Evolutionary conservation across 495 filamentous ascomycete genomes (phyloP), one percentile per base, ranked within the genome.

Genomic region (Talaromyces wortmannii): DNA sequence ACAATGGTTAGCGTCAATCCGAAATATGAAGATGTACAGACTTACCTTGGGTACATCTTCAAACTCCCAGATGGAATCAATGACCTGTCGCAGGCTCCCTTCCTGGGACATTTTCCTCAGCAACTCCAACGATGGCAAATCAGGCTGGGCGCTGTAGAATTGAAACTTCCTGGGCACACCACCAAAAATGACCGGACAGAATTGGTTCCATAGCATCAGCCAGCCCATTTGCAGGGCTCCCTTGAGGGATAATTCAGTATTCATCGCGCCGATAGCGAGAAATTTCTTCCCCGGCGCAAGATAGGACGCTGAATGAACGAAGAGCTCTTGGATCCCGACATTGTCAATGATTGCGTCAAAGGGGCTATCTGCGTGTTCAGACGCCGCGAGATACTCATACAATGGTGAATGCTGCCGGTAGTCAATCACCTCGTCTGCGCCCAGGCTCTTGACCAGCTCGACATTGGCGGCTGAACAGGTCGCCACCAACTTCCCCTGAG

Each of bases 341-440:
- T 15, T 13, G 44, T 46, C 44, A 17, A 46, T 46, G 16, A 46
- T 46, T 7, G 44, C 44, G 16, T 46, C 44, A 17, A 46, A 46
- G n/a, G 44, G 44, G 7, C 10, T 23, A 7, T 6, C 7, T 46
- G 44, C 44, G 17, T 46, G 44, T 23, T 46, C 44, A 15, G 44
- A 46, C 2, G 44, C 44, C 7, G 44, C 44, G 44, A 46, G 44
- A 23, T 46, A 46, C 16, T 10, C 7, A 46, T 46, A 7, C 44
- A 46, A 15, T 6, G 44, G 44, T 16, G n/a, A 10, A 23, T 15
- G 16, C 15, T 46, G 44, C 17, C 69, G 72, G 60, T 88, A 92
- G 62, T 91, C 85, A 53, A 97, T 77, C 49, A 88, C 76, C 57
- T 84, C 80, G 57, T 86, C 79, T 0, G 89, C 89, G 18, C 90